phyloP scores from a whole-genome alignment of 2,329 filamentous ascomycete species.

The Epichloe hybrida region DNA sequence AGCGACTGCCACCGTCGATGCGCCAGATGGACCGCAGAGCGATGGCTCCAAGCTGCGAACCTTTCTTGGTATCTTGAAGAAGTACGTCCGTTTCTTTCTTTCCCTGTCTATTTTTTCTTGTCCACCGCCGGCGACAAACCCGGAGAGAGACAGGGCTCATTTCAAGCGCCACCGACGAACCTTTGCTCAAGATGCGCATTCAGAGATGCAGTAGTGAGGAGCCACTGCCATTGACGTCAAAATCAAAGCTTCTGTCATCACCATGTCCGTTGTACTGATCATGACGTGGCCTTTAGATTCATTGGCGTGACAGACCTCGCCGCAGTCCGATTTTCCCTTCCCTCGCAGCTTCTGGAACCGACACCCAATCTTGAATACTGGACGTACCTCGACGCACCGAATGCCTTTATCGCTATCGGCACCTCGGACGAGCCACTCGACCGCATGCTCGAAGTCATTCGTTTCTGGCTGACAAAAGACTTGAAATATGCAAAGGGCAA shows the following conservation, averaged over 20 bases:
- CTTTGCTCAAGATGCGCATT: neutral
- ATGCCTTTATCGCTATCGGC: slow-evolving; percentile 71
- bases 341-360: slow-evolving; percentile 88
- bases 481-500: slow-evolving; percentile 97
- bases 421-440: slow-evolving; percentile 84
- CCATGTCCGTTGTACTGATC: neutral
- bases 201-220: neutral
- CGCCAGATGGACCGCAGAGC: slow-evolving; percentile 41
- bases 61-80: slow-evolving; percentile 76
- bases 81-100: slow-evolving; percentile 40
- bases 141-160: neutral
- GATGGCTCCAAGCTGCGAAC: slow-evolving; percentile 83
- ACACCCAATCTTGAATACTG: slow-evolving; percentile 97
- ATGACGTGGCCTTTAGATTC: slow-evolving; percentile 45
- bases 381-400: slow-evolving; percentile 93
- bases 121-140: neutral
- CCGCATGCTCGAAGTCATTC: slow-evolving; percentile 85
- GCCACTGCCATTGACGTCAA: neutral
- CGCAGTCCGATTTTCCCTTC: slow-evolving; percentile 87
- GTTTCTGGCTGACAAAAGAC: slow-evolving; percentile 99
- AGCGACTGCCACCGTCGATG: slow-evolving; percentile 18
- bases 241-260: neutral
- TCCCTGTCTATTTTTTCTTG: neutral
- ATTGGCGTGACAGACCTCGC: slow-evolving; percentile 94
- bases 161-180: neutral